These are phyloP conservation scores for Saprolegnia parasitica DNA, from an alignment of 352 stramenopile species.

Conservation along the genomic window DNA sequence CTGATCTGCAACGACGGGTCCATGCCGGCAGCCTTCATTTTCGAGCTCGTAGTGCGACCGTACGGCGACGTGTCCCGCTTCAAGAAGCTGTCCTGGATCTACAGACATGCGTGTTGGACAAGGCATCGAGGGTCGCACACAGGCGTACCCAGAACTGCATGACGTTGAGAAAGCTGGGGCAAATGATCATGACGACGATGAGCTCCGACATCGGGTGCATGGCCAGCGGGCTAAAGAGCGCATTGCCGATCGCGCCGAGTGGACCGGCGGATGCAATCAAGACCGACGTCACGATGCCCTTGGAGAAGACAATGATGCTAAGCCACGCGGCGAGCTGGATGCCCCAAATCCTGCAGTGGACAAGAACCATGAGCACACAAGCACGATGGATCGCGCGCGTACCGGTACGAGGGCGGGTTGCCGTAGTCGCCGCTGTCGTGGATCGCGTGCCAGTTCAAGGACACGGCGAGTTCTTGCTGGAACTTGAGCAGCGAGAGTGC, in stretches of 20 bases:
- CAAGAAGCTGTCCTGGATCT: constrained; percentile 77
- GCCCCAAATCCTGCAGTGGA: constrained; percentile 42
- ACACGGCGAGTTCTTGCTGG: constrained; percentile 68
- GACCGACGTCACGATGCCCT: constrained; percentile 69
- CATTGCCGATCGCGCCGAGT: constrained; percentile 51
- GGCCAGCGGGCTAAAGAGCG: constrained; percentile 58
- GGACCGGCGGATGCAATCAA: constrained; percentile 47
- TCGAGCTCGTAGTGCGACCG: not conserved
- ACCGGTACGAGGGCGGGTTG: constrained; percentile 58
- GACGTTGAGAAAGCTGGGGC: constrained; percentile 78
- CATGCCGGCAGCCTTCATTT: constrained; percentile 51
- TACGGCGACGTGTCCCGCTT: constrained; percentile 69
- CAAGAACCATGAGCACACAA: no score
- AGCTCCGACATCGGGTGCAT: constrained; percentile 66
- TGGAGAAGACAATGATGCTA: constrained; percentile 73
- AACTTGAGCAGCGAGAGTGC: constrained; percentile 65
- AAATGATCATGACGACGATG: constrained; percentile 74
- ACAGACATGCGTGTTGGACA: not conserved
- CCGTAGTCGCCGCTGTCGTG: constrained; percentile 75
- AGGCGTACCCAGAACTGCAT: constrained; percentile 61
- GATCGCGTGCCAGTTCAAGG: constrained; percentile 66
- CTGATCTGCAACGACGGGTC: constrained; percentile 67
- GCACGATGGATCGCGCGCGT: no score
- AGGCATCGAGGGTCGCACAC: not conserved
- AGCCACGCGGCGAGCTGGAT: constrained; percentile 60